phyloP scores from a whole-genome alignment of 2,329 filamentous ascomycete genomes.

The Cladophialophora carrionii region DNA sequence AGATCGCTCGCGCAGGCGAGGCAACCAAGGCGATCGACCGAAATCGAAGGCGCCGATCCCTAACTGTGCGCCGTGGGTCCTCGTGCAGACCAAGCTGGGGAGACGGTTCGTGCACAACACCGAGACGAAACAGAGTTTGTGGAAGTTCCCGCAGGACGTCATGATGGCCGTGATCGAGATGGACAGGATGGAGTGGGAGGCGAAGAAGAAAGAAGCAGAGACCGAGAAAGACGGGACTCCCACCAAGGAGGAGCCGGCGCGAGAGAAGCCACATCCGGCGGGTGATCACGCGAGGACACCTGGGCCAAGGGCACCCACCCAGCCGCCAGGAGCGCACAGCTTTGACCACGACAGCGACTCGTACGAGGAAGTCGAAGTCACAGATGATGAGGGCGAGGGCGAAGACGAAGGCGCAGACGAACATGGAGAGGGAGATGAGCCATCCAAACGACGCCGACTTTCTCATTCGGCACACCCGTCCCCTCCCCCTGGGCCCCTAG shows the following conservation, averaged over 20 bases:
- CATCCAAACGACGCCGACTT: slow-evolving; percentile 56
- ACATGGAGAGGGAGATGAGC: slow-evolving; percentile 49
- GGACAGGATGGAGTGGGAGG: slow-evolving; percentile 70
- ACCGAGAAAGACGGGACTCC: neutral
- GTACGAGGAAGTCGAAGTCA: slow-evolving; percentile 78
- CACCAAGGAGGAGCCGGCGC: neutral
- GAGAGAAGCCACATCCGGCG: neutral
- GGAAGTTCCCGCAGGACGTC: slow-evolving; percentile 89
- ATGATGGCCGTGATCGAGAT: slow-evolving; percentile 74
- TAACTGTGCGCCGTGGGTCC: slow-evolving; percentile 79
- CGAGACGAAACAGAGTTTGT: slow-evolving; percentile 84
- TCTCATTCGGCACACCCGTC: slow-evolving; percentile 51
- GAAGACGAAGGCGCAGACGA: slow-evolving; percentile 55
- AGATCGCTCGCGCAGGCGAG: slow-evolving; percentile 62
- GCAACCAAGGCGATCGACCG: slow-evolving; percentile 73
- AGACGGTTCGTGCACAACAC: slow-evolving; percentile 89
- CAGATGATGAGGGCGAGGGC: slow-evolving; percentile 59
- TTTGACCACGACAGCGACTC: slow-evolving; percentile 62
- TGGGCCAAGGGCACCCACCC: slow-evolving; percentile 17
- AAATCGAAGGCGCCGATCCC: slow-evolving; percentile 79
- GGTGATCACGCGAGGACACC: neutral
- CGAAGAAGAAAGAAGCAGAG: slow-evolving; percentile 50
- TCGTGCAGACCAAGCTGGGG: slow-evolving; percentile 90
- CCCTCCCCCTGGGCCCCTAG: slow-evolving; percentile 59
- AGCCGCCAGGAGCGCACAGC: slow-evolving; percentile 1